Evolutionary conservation across 768 basidiomycete genomes (phyloP).

Genomic region (Serpula lacrymans): DNA sequence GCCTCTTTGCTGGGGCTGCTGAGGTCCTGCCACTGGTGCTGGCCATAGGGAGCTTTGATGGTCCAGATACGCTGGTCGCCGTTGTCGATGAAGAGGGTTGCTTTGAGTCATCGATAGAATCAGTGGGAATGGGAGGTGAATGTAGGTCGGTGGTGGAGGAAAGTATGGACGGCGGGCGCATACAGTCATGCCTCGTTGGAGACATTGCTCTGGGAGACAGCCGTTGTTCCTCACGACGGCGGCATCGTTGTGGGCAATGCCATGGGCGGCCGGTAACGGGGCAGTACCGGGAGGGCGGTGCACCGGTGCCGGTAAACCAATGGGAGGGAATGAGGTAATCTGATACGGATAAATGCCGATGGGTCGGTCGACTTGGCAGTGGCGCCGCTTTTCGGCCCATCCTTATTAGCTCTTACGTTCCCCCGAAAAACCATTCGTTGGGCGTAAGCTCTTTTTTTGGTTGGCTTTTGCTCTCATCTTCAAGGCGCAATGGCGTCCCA

Average conservation of each 20-base stretch:
- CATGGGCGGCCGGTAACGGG: no score
- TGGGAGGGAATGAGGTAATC: no score
- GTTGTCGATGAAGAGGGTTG: conserved; percentile 7
- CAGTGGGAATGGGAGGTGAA: conserved; percentile 32
- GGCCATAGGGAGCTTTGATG: conserved; percentile 10
- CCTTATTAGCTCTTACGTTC: no score
- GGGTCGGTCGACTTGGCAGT: no score
- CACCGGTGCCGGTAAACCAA: no score
- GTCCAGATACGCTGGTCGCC: conserved; percentile 12
- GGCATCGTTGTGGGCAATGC: no score
- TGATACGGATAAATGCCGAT: no score
- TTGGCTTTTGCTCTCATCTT: background rate
- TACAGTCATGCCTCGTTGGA: conserved; percentile 44
- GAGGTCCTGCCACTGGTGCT: conserved; percentile 7
- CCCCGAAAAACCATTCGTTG: no score
- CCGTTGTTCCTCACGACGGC: background rate
- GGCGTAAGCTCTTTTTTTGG: no score
- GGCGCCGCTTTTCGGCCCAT: no score
- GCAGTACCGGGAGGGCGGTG: no score
- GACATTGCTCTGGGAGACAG: conserved; percentile 50
- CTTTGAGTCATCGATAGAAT: conserved; percentile 34
- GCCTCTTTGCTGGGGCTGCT: conserved; percentile 52
- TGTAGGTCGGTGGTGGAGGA: conserved; percentile 49
- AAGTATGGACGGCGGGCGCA: conserved; percentile 57
- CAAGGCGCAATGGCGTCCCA: background rate